phyloP scores from a whole-genome alignment of 2,329 filamentous ascomycete genomes.

The Penicillium sp. region DNA sequence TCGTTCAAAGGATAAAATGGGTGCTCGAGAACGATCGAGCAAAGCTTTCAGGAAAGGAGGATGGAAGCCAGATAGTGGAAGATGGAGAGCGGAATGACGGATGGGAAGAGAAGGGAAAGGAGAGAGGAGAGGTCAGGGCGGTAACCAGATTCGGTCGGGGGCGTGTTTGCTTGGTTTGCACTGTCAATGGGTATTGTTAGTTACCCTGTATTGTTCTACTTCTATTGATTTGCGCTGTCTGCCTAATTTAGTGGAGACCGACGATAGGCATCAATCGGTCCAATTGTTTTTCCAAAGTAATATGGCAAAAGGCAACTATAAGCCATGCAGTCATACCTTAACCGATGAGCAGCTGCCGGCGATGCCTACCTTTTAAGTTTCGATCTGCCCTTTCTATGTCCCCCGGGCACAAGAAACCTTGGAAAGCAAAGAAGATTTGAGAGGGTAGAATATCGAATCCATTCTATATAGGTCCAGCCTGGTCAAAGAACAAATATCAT shows the following conservation, averaged over 20 bases:
- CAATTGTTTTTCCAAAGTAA: neutral
- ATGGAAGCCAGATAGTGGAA: conserved; percentile 8
- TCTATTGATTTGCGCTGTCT: neutral
- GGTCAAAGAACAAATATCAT: conserved; percentile 17
- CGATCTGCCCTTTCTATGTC: neutral
- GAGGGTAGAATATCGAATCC: conserved; percentile 4
- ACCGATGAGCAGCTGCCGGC: neutral
- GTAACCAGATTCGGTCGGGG: conserved; percentile 20
- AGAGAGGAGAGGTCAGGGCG: too few relatives aligned
- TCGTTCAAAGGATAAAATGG: conserved; percentile 7
- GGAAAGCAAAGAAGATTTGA: neutral
- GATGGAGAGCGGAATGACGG: conserved; percentile 8
- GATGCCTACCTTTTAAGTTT: neutral
- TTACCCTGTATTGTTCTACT: neutral
- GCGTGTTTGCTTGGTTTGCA: conserved; percentile 16
- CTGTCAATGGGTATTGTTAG: neutral
- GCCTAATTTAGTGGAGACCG: neutral
- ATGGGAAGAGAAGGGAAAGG: conserved; percentile 6
- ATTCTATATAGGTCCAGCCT: conserved; percentile 25
- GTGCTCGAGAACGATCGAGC: neutral
- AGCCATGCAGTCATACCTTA: neutral
- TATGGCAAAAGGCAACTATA: neutral
- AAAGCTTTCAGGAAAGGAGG: conserved; percentile 2
- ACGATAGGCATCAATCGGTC: neutral
- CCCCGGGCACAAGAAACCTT: neutral